Conservation (phyloP, 805 yeast genomes). For the Pichia sporocuriosa region DNA sequence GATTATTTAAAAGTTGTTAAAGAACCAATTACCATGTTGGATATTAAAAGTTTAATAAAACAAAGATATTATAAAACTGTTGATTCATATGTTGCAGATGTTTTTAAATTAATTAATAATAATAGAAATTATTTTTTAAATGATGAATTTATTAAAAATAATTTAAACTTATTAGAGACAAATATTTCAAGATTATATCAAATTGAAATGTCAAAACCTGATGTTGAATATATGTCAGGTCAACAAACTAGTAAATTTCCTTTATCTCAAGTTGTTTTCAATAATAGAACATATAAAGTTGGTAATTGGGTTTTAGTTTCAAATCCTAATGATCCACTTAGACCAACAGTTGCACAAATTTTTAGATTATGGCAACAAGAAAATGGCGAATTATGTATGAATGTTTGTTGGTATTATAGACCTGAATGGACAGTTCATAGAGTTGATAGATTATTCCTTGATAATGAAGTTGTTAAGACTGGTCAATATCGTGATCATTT, state of each 20-base stretch:
- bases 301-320: slow-evolving; percentile 93
- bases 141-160: slow-evolving; percentile 51
- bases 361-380: slow-evolving; percentile 85
- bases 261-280: slow-evolving; percentile 73
- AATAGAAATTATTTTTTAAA: slow-evolving; percentile 60
- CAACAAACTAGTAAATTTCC: slow-evolving; percentile 50
- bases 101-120: slow-evolving; percentile 66
- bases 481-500: slow-evolving; percentile 95
- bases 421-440: slow-evolving; percentile 98
- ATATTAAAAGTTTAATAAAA: slow-evolving; percentile 75
- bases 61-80: slow-evolving; percentile 75
- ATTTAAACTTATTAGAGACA: slow-evolving; percentile 56
- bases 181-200: slow-evolving; percentile 52
- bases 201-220: slow-evolving; percentile 74
- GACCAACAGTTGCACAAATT: slow-evolving; percentile 91
- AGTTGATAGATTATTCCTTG: slow-evolving; percentile 80
- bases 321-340: slow-evolving; percentile 80
- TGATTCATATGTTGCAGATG: slow-evolving; percentile 70
- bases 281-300: slow-evolving; percentile 67
- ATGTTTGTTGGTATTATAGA: slow-evolving; percentile 96
- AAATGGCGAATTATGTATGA: slow-evolving; percentile 75
- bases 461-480: slow-evolving; percentile 92
- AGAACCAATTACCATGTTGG: slow-evolving; percentile 62
- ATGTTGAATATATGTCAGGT: slow-evolving; percentile 58
- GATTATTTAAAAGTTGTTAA: slow-evolving; percentile 48